Conservation (phyloP, 805 yeast genomes). For the Yamadazyma paraphyllophila region DNA sequence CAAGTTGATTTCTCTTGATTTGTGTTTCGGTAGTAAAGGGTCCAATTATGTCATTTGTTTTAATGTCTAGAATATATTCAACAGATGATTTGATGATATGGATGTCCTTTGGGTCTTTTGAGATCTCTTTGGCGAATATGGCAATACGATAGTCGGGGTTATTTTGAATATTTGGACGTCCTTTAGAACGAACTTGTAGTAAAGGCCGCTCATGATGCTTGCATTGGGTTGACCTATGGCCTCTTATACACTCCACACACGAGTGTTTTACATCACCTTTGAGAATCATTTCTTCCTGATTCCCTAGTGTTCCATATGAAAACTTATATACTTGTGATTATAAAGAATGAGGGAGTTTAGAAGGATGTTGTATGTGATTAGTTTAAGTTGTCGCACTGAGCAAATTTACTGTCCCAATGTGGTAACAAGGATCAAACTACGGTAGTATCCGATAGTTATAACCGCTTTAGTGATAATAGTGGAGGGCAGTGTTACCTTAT, state of each 20-base stretch:
- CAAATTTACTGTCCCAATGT: constrained; percentile 5
- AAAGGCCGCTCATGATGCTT: constrained; percentile 76
- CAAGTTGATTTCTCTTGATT: constrained; percentile 21
- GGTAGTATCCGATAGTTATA: background rate
- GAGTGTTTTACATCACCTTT: constrained; percentile 80
- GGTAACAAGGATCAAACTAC: background rate
- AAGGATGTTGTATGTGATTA: background rate
- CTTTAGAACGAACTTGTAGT: constrained; percentile 85
- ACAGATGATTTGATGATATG: constrained; percentile 33
- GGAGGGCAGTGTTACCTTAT: no score
- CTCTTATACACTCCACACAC: constrained; percentile 84
- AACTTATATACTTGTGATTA: background rate
- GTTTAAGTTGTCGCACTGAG: constrained; percentile 5
- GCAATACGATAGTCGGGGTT: constrained; percentile 57
- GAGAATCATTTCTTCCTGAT: constrained; percentile 55
- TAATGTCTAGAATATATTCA: constrained; percentile 40
- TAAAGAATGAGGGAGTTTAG: background rate
- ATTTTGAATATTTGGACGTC: constrained; percentile 69
- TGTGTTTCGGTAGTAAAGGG: constrained; percentile 24
- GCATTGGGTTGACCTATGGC: constrained; percentile 88
- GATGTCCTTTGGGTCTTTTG: background rate
- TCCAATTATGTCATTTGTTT: constrained; percentile 38
- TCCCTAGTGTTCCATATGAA: no score
- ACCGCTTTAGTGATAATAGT: no score
- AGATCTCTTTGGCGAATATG: constrained; percentile 48